Percentiles rank a stretch among this genome's conserved stretches.
Evolutionary conservation across 2,329 filamentous ascomycete species (phyloP).

Genomic region (Talaromyces sp.): DNA sequence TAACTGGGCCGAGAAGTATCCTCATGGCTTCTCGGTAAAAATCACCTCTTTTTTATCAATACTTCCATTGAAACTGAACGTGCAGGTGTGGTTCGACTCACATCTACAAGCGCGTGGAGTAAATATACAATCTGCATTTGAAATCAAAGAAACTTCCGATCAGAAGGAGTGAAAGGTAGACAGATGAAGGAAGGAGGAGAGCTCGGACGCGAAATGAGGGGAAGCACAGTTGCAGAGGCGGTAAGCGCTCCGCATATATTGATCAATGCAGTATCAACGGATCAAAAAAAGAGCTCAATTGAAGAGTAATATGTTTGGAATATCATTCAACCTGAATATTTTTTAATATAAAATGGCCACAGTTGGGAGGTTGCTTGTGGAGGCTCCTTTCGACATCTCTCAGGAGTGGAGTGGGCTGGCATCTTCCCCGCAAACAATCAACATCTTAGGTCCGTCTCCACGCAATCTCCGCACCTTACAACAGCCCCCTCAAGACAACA

Average conservation of each 20-base stretch:
- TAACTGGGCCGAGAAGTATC: neutral
- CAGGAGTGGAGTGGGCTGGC: neutral
- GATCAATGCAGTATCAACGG: neutral
- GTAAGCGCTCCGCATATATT: neutral
- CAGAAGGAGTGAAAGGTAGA: neutral
- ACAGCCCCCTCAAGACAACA: neutral
- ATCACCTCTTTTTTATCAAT: neutral
- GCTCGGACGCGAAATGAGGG: neutral
- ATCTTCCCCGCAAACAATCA: slow-evolving; percentile 1
- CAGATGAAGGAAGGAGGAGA: neutral
- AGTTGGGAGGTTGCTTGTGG: neutral
- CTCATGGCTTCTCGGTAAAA: neutral
- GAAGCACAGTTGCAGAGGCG: neutral
- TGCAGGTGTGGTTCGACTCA: neutral
- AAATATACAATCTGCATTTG: neutral
- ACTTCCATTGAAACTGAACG: neutral
- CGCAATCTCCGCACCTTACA: neutral
- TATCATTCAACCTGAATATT: neutral
- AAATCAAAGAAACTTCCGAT: neutral
- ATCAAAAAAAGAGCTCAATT: neutral
- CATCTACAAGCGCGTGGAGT: neutral
- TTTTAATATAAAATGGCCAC: neutral
- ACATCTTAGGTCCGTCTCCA: neutral
- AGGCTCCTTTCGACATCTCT: neutral
- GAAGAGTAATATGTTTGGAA: neutral